Base-by-base conservation (phyloP, 1,284 basidiomycete genomes). In the Xerocomus minutiporus region DNA sequence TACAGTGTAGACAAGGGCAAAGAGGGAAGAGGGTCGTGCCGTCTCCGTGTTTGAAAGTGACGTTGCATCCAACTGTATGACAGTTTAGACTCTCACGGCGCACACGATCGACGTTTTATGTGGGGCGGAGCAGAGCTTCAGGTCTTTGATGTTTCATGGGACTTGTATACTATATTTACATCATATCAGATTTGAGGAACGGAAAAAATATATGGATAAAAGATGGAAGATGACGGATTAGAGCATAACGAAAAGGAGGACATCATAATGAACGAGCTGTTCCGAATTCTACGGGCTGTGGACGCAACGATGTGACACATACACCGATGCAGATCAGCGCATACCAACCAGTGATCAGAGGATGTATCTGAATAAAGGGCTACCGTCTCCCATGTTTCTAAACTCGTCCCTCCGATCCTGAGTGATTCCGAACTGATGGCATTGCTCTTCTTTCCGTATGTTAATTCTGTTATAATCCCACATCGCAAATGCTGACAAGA, bases 321-420 rank as follows among this genome's bases (percentile, higher is more conserved):
- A 31, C 29, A 9, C 29, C 9, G 29, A 9, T 11, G 29, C 29
- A 31, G 29, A 31, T 31, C 29, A 11, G 29, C 20, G 20, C 20
- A 20, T 20, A 20, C 20, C 20, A 20, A 20, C 20, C 20, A 20
- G 20, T 20, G 20, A 20, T 39, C 26, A 68, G n/a, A 59, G 41
- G 2, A 55, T 53, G 23, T 62, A 80, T 73, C 76, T 69, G 66
- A 76, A 78, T 29, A 78, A 62, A 28, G 76, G 76, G 50, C 72
- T 76, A 35, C 69, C 65, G 54, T 75, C 75, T 8, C 74, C 76
- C 61, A 75, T 63, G 11, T 76, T 68, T 43, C 59, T 61, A 55
- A 72, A 77, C 31, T 73, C 66, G 9, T 65, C 61, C 42, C 55
- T 57, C 34, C 65, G 64, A 44, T 57, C 62, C 13, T 67, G 62